Evolutionary conservation across 768 basidiomycete genomes (phyloP).

Genomic region (Pleurotus tuoliensis): DNA sequence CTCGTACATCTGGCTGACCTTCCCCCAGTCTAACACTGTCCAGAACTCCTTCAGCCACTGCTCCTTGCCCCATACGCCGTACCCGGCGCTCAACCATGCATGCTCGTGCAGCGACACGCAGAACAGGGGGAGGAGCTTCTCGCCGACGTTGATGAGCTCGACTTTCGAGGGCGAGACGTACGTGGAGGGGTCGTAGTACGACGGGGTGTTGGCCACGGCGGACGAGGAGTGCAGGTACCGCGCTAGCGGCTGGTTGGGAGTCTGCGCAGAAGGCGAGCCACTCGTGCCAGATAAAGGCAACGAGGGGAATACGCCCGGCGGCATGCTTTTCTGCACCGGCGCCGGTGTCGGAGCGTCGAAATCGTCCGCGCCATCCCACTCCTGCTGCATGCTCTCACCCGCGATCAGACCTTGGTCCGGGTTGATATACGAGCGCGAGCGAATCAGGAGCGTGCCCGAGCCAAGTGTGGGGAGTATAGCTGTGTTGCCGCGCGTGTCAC

Average conservation of each 20-base stretch:
- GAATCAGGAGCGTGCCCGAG: conserved; percentile 81
- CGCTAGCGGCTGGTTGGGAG: conserved; percentile 26
- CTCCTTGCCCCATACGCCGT: conserved; percentile 90
- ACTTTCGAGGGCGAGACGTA: conserved; percentile 9
- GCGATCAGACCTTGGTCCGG: conserved; percentile 14
- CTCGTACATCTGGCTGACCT: conserved; percentile 42
- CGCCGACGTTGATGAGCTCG: conserved; percentile 38
- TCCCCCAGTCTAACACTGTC: conserved; percentile 76
- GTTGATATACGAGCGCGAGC: conserved; percentile 43
- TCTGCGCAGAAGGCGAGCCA: conserved; percentile 20
- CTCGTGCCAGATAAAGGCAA: conserved; percentile 43
- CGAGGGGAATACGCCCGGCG: conserved; percentile 28
- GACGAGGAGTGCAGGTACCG: conserved; percentile 19
- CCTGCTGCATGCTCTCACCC: conserved; percentile 10
- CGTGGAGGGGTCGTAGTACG: conserved; percentile 6
- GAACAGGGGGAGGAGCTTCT: conserved; percentile 67
- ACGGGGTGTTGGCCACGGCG: background rate
- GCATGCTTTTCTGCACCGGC: conserved; percentile 19
- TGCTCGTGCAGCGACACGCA: conserved; percentile 81
- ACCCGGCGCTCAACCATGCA: conserved; percentile 80
- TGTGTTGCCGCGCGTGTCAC: conserved; percentile 52
- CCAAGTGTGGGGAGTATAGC: conserved; percentile 87
- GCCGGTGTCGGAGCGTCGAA: conserved; percentile 17
- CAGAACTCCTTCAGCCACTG: conserved; percentile 82
- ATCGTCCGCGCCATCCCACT: background rate